Evolutionary conservation across 108 stramenopile genomes (phyloP).

Genomic region (Cyclotella distinguenda): DNA sequence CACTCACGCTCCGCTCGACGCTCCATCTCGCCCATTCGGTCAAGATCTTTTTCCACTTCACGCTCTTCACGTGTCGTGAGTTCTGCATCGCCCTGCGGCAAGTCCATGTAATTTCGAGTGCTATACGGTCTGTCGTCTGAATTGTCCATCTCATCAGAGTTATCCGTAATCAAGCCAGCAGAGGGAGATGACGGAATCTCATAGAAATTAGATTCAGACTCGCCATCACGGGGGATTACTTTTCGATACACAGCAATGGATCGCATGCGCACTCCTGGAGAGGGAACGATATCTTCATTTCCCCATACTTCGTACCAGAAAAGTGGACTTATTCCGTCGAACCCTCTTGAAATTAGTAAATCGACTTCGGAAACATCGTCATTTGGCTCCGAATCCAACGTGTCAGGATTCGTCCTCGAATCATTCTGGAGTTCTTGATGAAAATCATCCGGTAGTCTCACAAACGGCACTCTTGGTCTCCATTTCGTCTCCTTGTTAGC

Average conservation of each 20-base stretch:
- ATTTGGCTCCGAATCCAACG: constrained; percentile 49
- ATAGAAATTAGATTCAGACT: constrained; percentile 42
- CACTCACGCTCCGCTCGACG: constrained; percentile 40
- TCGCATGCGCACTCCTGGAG: constrained; percentile 57
- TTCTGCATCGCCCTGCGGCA: constrained; percentile 36
- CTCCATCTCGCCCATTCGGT: constrained; percentile 40
- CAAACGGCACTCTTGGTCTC: constrained; percentile 74
- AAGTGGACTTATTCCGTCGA: constrained; percentile 81
- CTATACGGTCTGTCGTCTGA: neutral
- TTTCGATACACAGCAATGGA: constrained; percentile 71
- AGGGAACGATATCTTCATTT: constrained; percentile 54
- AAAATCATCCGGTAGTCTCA: constrained; percentile 70
- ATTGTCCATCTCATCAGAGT: constrained; percentile 1
- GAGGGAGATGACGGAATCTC: constrained; percentile 14
- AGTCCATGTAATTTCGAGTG: constrained; percentile 14
- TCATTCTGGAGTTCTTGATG: constrained; percentile 36
- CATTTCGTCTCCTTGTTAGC: constrained; percentile 30
- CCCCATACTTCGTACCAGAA: constrained; percentile 81
- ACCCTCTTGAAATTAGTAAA: constrained; percentile 30
- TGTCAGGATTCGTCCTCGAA: constrained; percentile 19
- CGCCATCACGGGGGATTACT: constrained; percentile 32
- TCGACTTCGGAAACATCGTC: neutral
- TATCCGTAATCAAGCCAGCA: constrained; percentile 3
- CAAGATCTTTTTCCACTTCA: constrained; percentile 31
- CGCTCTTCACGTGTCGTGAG: constrained; percentile 26